phyloP scores from a whole-genome alignment of 1,139 yeast genomes.

The Debaryomycetaceae sp. region DNA sequence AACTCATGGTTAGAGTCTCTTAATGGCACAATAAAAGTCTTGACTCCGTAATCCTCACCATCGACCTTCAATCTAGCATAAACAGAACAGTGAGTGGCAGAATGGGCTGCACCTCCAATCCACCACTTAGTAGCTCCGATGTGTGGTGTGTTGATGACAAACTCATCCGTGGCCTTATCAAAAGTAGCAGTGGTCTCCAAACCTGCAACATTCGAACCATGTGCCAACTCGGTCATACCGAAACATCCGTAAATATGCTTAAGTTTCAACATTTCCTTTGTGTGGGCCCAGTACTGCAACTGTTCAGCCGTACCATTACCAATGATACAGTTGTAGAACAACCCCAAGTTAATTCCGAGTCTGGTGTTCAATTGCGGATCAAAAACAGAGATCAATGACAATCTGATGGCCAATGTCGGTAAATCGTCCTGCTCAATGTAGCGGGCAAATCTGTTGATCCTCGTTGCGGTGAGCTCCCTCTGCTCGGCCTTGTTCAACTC shows the following conservation, averaged over 20 bases:
- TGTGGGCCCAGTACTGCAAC: conserved; percentile 68
- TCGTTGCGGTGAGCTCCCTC: conserved; percentile 34
- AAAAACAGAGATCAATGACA: conserved; percentile 39
- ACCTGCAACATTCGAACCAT: conserved; percentile 91
- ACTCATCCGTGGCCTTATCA: conserved; percentile 61
- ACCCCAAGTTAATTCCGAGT: conserved; percentile 50
- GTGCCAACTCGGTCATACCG: conserved; percentile 92
- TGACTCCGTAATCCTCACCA: conserved; percentile 86
- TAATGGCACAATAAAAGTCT: conserved; percentile 85
- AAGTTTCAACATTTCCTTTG: conserved; percentile 64
- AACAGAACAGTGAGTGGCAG: conserved; percentile 78
- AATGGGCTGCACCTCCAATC: conserved; percentile 97
- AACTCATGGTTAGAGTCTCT: conserved; percentile 71
- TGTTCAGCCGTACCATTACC: conserved; percentile 54
- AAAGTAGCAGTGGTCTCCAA: conserved; percentile 89
- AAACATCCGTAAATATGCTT: conserved; percentile 83
- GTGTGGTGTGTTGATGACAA: conserved; percentile 80
- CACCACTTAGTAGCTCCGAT: conserved; percentile 95
- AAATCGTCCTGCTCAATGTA: conserved; percentile 33
- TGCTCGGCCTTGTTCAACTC: conserved; percentile 35
- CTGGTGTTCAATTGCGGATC: conserved; percentile 52
- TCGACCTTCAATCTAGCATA: conserved; percentile 80
- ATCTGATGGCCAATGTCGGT: conserved; percentile 33
- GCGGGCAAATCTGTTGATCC: conserved; percentile 35
- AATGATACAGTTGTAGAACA: conserved; percentile 43